phyloP scores from a whole-genome alignment of 2,329 filamentous ascomycete genomes.

The Trichoderma sp. region DNA sequence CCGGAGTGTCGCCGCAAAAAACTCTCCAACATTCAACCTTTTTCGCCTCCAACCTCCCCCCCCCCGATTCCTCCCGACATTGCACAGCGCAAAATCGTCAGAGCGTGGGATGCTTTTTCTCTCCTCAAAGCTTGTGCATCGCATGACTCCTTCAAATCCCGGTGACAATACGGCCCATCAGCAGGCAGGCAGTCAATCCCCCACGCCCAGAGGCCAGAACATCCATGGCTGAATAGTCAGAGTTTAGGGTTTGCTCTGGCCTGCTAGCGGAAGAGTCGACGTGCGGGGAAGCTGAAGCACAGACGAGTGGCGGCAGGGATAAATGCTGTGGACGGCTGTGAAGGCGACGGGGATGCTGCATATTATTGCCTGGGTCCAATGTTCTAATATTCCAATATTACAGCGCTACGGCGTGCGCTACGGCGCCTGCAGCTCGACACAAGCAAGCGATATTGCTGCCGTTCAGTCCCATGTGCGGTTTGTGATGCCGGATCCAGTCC shows the following conservation, averaged over 20 bases:
- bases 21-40: neutral
- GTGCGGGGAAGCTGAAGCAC: constrained; percentile 16
- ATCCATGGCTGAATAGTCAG: constrained; percentile 12
- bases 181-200: constrained; percentile 3
- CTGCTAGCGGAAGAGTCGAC: neutral
- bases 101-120: neutral
- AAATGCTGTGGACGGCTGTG: neutral
- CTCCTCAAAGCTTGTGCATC: neutral
- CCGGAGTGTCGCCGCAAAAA: neutral
- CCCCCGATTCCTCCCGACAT: neutral
- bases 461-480: neutral
- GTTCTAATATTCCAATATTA: neutral
- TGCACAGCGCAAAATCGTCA: neutral
- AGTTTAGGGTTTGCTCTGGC: constrained; percentile 7
- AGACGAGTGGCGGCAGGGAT: constrained; percentile 6
- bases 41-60: neutral
- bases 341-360: neutral
- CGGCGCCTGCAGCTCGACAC: neutral
- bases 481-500: neutral
- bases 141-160: neutral
- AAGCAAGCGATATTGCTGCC: neutral
- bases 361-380: neutral
- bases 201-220: neutral
- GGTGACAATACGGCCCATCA: neutral
- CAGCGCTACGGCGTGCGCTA: neutral